A percentile compares a stretch with the other conserved stretches of the same genome.
phyloP scores from a whole-genome alignment of 2,329 filamentous ascomycete species.

The Stagonosporopsis chrysanthemi region DNA sequence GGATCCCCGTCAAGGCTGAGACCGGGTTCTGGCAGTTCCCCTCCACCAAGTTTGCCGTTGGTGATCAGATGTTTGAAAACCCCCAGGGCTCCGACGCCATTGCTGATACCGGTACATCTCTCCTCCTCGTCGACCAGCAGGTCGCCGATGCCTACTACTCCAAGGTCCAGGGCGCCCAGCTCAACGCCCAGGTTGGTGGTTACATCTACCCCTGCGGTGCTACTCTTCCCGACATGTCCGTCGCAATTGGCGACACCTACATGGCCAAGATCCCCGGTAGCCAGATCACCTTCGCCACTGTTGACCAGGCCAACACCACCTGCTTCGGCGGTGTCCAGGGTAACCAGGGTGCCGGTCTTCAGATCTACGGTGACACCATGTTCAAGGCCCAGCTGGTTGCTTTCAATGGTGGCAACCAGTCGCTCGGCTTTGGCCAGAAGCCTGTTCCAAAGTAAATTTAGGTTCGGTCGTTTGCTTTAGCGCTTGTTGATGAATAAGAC shows the following conservation, averaged over 20 bases:
- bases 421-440: conserved; percentile 60
- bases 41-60: conserved; percentile 65
- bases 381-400: conserved; percentile 68
- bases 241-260: conserved; percentile 65
- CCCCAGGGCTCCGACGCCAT: conserved; percentile 56
- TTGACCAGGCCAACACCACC: conserved; percentile 54
- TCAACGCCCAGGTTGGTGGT: conserved; percentile 50
- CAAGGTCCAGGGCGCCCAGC: conserved; percentile 49
- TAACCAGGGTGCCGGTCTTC: conserved; percentile 59
- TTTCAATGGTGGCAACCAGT: conserved; percentile 62
- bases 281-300: conserved; percentile 50
- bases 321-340: conserved; percentile 75
- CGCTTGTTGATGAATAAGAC: conserved; percentile 10
- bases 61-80: conserved; percentile 62
- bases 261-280: conserved; percentile 64
- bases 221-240: conserved; percentile 53
- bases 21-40: conserved; percentile 75
- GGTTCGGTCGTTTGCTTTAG: conserved; percentile 5
- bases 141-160: conserved; percentile 59
- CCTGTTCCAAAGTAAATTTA: neutral
- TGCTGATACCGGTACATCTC: conserved; percentile 66
- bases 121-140: conserved; percentile 65
- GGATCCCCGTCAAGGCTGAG: conserved; percentile 66
- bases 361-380: conserved; percentile 70
- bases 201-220: conserved; percentile 55